Base-by-base conservation (phyloP, 2,329 filamentous ascomycete species). In the Aspergillus ibericus region DNA sequence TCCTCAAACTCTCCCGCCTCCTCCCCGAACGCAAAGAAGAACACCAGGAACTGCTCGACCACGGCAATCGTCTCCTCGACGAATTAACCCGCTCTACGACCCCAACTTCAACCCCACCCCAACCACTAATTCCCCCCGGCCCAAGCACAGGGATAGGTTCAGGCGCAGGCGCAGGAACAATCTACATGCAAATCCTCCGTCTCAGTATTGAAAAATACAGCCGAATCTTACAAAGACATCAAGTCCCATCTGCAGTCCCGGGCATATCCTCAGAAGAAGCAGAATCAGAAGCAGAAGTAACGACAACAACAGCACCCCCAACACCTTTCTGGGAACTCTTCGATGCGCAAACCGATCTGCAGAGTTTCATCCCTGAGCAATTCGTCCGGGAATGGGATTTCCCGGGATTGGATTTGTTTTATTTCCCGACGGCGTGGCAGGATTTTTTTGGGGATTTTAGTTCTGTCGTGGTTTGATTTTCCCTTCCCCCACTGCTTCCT, bases 341-440 rank as follows among this genome's bases (percentile, higher is more conserved):
- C 25, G 68, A 72, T 58, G 75, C 76, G 13, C 78, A 80, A 52
- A 73, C 73, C 1, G 82, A 83, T 49, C 75, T 84, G 32, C 80
- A 84, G 54, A 78, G 77, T 8, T 85, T 84, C 68, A 76, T 82
- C 0, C 82, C 82, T 0, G 80, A 80, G 60, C 80, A 85, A 57
- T 85, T 85, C 60, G 77, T 83, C 0, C 80, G 83, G n/a, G 82
- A 84, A 58, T 85, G 82, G 82, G 81, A 83, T 59, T 85, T 85
- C 60, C 82, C 82, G 0, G 82, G 81, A 0, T 64, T 85, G 35
- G 83, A 80, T 72, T 55, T 85, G 42, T 79, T 80, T 64, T 81
- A 81, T 65, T 75, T 80, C 42, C 78, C 80, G 0, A 72, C 77
- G 10, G 75, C 75, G 5, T 81, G 79, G 76, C 79, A 82, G 55